phyloP scores from a whole-genome alignment of 768 basidiomycete species.

The Ramaria rubella region DNA sequence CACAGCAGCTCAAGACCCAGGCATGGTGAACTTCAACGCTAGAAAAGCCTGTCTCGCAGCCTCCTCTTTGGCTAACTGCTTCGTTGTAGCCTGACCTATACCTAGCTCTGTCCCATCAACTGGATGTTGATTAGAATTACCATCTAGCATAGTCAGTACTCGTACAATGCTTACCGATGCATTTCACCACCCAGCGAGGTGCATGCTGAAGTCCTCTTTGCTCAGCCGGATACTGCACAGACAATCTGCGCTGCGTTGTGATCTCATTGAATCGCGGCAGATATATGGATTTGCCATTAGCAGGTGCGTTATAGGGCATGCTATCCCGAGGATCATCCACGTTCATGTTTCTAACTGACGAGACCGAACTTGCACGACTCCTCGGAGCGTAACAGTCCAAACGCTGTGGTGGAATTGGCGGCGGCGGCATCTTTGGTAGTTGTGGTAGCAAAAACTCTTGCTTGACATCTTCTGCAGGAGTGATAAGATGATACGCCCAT shows the following conservation, averaged over 20 bases:
- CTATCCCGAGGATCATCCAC: background rate
- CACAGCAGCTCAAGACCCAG: background rate
- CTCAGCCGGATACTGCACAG: conserved; percentile 51
- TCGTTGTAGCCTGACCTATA: conserved; percentile 55
- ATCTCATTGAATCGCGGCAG: conserved; percentile 71
- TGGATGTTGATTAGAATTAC: conserved; percentile 20
- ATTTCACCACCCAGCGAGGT: conserved; percentile 58
- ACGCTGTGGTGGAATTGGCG: conserved; percentile 19
- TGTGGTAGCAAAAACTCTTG: conserved; percentile 15
- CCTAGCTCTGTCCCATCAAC: conserved; percentile 70
- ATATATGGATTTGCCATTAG: conserved; percentile 29
- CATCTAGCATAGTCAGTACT: background rate
- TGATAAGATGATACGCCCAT: conserved; percentile 56
- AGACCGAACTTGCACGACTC: background rate
- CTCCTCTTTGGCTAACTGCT: conserved; percentile 73
- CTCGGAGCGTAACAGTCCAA: background rate
- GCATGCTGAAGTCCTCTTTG: conserved; percentile 65
- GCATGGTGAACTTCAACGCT: conserved; percentile 44
- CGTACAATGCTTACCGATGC: conserved; percentile 42
- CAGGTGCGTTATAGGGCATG: background rate
- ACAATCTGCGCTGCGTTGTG: conserved; percentile 56
- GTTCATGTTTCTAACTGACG: background rate
- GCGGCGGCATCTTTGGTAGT: conserved; percentile 13
- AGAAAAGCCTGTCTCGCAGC: conserved; percentile 67
- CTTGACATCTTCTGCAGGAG: conserved; percentile 27